Base-by-base conservation (phyloP, 257 asterid genomes). In the Fraxinus cuspidata region DNA sequence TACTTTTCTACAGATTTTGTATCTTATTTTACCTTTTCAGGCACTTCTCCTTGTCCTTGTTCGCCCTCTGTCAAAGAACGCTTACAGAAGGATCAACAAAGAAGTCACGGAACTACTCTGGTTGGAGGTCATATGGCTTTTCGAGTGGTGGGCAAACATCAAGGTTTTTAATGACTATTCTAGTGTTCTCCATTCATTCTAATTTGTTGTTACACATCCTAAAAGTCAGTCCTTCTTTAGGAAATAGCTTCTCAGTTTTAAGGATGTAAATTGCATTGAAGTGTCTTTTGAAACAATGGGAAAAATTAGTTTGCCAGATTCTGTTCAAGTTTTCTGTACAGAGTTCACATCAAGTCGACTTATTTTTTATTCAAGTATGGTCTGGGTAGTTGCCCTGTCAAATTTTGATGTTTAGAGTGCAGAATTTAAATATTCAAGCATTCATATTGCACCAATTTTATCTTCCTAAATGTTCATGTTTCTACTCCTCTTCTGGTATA, bases 81-180 rank as follows among this genome's bases (percentile, higher is more conserved):
- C 83, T 49, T 90, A 84, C 87, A 85, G 93, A 81, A 86, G 88
- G 85, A 80, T 90, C 89, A 93, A 91, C 85, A 90, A 86, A 83
- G 81, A 79, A 81, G 80, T 90, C 32, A 73, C 85, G 65, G 97
- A 93, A 82, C 87, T 93, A 67, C 78, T 93, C 58, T 91, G 97
- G 94, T 58, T 93, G 89, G 92, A 90, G 83, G 72, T 90, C 71
- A 70, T 93, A n/a, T 93, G 98, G 97, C 93, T 93, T 75, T 89
- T 93, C 79, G 98, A 93, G 85, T 93, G 98, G 98, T 93, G 98
- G 98, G 97, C 97, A 77, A 84, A 91, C 80, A 86, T 86, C 76
- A 89, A 93, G 98, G 98, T 93, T 83, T 73, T 75, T 79, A 47
- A 47, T 44, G 60, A 70, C 68, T 35, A 4, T 78, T 60, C 7